Conservation (phyloP, 257 asterid genomes). For the Mentha longifolia region DNA sequence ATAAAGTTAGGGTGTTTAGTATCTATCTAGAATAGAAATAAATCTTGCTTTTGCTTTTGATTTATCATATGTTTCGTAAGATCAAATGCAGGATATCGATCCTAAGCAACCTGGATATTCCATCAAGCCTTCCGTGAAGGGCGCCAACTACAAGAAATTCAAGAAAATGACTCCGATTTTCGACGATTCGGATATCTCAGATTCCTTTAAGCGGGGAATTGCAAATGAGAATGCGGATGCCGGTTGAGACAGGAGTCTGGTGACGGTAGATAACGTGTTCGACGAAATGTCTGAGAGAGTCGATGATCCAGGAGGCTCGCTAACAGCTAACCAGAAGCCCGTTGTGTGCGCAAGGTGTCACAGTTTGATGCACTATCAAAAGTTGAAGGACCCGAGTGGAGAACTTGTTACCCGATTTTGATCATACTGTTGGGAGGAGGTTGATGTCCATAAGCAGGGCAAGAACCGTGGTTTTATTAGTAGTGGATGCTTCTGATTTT, state of each 20-base stretch:
- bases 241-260: slow-evolving; percentile 28
- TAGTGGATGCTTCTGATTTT: slow-evolving; percentile 87
- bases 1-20: too few species aligned
- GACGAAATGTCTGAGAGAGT: too few species aligned
- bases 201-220: slow-evolving; percentile 60
- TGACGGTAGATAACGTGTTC: too few species aligned
- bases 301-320: too few species aligned
- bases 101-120: slow-evolving; percentile 71
- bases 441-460: slow-evolving; percentile 63
- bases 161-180: slow-evolving; percentile 52
- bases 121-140: slow-evolving; percentile 49
- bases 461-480: slow-evolving; percentile 71
- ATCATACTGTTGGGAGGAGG: slow-evolving; percentile 86
- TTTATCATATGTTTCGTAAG: too few species aligned
- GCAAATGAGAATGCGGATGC: slow-evolving; percentile 51
- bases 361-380: slow-evolving; percentile 60
- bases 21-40: too few species aligned
- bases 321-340: too few species aligned
- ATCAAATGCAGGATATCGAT: slow-evolving; percentile 74
- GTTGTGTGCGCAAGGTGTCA: too few species aligned
- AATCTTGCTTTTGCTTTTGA: too few species aligned
- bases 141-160: slow-evolving; percentile 49
- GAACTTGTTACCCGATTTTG: slow-evolving; percentile 85
- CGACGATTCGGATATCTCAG: slow-evolving; percentile 70
- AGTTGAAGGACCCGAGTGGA: slow-evolving; percentile 72